Base-by-base conservation (phyloP, 257 asterid genomes). In the Fraxinus quadrangulata region DNA sequence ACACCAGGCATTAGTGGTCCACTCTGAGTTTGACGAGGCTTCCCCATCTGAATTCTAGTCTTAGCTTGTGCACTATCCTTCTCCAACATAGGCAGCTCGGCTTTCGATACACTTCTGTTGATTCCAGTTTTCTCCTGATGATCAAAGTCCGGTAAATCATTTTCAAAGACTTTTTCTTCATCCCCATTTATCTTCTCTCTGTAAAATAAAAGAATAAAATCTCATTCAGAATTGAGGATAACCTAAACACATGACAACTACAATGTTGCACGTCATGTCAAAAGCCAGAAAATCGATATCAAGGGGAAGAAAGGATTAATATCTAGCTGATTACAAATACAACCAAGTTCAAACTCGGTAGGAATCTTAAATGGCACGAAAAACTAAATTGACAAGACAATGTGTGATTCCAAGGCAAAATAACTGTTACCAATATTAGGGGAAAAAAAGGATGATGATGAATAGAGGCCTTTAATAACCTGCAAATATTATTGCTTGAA, bases 1-100 rank as follows among this genome's bases (percentile, higher is more conserved):
- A 65, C 17, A 45, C 92, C 97, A 40, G 95, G 92, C 89, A 83
- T 85, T 84, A 96, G 96, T 13, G 98, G 98, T 79, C 99, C 99
- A 80, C 98, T 92, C 82, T 87, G 97, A 80, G 90, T 88, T 91
- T 89, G 94, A 76, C 96, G 95, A 83, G 87, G 77, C 83, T 85
- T 89, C 69, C 81, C 81, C 28, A 85, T 75, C 87, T 89, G 96
- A 84, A 66, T 84, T 82, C 81, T 86, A 77, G 82, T 75, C 85
- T 87, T 94, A 80, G 86, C 77, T 30, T 49, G 86, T 71, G 79
- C 77, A 63, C 74, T 80, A 84, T 91, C 97, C 84, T 87, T 91
- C 76, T 92, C 97, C 23, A 85, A 84, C 78, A 84, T 12, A 51
- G 83, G 83, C 78, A 80, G 70, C 77, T 94, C 96, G 28, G 85